Evolutionary conservation across 2,329 filamentous ascomycete species (phyloP), one percentile per base, ranked within the genome.

Genomic region (Phaeosphaeria sp.): DNA sequence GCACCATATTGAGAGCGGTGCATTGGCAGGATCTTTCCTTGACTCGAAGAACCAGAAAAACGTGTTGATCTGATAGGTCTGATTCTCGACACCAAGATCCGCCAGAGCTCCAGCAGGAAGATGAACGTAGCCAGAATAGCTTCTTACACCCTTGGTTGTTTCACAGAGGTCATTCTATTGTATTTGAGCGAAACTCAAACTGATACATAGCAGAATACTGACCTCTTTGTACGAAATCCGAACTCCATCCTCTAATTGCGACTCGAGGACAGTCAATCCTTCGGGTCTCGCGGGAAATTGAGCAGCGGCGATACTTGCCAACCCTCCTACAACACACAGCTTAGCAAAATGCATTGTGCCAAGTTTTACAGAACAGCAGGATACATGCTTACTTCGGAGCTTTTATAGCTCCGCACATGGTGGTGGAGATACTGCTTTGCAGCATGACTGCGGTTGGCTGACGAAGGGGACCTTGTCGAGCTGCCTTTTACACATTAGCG

Each of bases 31-130:
- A 66, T 85, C 80, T 52, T 85, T 82, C 17, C 85, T 79, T 0
- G 85, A 80, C 60, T 87, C 85, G 64, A 89, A 88, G 67, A 87
- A 89, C 84, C 85, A 87, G 71, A 89, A 89, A 71, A 87, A 89
- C 22, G 83, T 86, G 64, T 85, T 85, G 56, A 85, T 84, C 41
- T 62, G 56, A n/a, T 65, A 65, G 0, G 54, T 75, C 60, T 84
- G 82, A 23, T 73, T 65, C 25, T 69, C 64, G 17, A 74, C 68
- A 7, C 71, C 71, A 1, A 73, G 59, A 36, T 78, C 76, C 18
- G 72, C 68, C n/a, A 78, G 63, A 4, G 80, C 75, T 25, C 78
- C 78, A 2, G 81, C 79, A 1, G 84, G 84, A 3, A 88, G 78
- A 70, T 85, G 82, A 15, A 88, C 82, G 61, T 87, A 88, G 33